Base-by-base conservation (phyloP, 2,329 filamentous ascomycete species). In the Ustilaginoidea virens region DNA sequence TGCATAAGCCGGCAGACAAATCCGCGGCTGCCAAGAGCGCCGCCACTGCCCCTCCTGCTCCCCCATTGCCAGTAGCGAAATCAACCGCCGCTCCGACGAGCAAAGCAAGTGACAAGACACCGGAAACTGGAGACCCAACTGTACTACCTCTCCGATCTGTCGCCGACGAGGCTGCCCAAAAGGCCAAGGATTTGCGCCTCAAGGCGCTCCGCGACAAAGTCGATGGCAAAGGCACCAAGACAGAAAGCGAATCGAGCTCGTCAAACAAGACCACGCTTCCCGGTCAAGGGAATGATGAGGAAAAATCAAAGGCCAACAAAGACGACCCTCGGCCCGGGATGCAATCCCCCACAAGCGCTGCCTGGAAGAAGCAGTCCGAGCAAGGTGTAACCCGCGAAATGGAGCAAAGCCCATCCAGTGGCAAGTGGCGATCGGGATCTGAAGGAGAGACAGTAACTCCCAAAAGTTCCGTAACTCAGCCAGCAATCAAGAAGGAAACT, bases 151-250 rank as follows among this genome's bases (percentile, higher is more conserved):
- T 68, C 27, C 57, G 58, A 37, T 67, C 62, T 42, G 59, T 73
- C 28, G 71, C 69, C 23, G 65, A 80, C 42, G 76, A 83, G 47
- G 73, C 67, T 27, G 73, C 72, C 1, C 55, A 64, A 41, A 75
- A 69, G 49, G 72, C 72, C 28, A 75, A 75, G 53, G 60, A 73
- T 39, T 54, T 64, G 39, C 62, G 61, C 31, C 56, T 72, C 36
- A 59, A 68, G 36, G 56, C 48, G 40, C 47, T 72, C 35, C 56
- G 64, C 30, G 60, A 66, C 31, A 70, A 70, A 49, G 66, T 67
- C 5, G 49, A 69, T 36, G 63, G 63, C 28, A 63, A 63, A 39
- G 52, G 51, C 13, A 40, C 41, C 11, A 39, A 40, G 21, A 42
- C 31, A 6, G 38, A 36, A 26, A 25, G 36, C 29, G 35, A 2